Evolutionary conservation across 1,139 yeast species (phyloP).

Genomic region (Suhomyces taliae): DNA sequence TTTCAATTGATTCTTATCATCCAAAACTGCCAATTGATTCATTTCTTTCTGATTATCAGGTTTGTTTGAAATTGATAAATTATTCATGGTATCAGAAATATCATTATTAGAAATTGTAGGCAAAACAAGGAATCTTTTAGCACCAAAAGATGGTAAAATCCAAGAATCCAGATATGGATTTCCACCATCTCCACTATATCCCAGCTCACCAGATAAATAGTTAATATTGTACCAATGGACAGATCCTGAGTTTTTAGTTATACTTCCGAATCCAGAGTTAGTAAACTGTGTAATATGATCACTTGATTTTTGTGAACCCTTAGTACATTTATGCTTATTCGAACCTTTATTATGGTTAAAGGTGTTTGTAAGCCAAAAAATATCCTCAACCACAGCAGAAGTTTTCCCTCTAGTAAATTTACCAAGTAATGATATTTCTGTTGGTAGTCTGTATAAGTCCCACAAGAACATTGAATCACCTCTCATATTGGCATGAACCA

Average conservation of each 20-base stretch:
- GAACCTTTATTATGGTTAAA: background rate
- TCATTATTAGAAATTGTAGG: slow-evolving; percentile 18
- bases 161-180: slow-evolving; percentile 38
- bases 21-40: slow-evolving; percentile 41
- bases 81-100: background rate
- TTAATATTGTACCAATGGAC: slow-evolving; percentile 61
- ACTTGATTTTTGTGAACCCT: background rate
- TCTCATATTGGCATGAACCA: slow-evolving; percentile 56
- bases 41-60: slow-evolving; percentile 6
- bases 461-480: slow-evolving; percentile 67
- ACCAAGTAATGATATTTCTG: slow-evolving; percentile 55
- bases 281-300: slow-evolving; percentile 19
- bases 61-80: background rate
- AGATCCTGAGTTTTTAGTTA: slow-evolving; percentile 58
- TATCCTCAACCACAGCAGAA: slow-evolving; percentile 51
- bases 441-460: slow-evolving; percentile 58
- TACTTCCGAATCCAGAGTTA: slow-evolving; percentile 53
- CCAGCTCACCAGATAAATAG: slow-evolving; percentile 37
- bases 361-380: slow-evolving; percentile 53
- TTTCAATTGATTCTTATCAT: slow-evolving; percentile 36
- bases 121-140: slow-evolving; percentile 31
- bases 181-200: slow-evolving; percentile 19
- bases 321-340: background rate
- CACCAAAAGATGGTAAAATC: slow-evolving; percentile 40
- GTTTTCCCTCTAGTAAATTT: slow-evolving; percentile 66